Conservation (phyloP, 225 moss, liverwort and hornwort species). For the Sphagnum tenellum region DNA sequence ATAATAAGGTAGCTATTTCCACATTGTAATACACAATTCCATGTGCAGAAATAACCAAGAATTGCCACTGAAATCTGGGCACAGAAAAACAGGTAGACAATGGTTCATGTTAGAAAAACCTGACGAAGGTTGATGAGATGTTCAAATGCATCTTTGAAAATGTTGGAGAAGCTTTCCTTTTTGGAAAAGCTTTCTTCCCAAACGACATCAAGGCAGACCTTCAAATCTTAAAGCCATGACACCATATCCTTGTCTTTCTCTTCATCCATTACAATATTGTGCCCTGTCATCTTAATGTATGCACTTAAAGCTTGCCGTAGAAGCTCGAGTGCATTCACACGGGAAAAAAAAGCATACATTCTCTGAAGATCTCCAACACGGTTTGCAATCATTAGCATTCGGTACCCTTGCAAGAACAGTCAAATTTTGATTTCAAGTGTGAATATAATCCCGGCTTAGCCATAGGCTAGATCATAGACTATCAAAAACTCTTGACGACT, state of each 20-base stretch:
- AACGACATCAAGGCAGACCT: constrained; percentile 83
- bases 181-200: constrained; percentile 95
- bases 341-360: constrained; percentile 78
- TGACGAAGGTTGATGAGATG: constrained; percentile 96
- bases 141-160: constrained; percentile 94
- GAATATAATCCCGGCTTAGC: too few species aligned
- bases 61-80: too few species aligned
- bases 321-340: constrained; percentile 67
- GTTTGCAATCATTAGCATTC: constrained; percentile 95
- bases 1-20: too few species aligned
- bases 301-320: constrained; percentile 62
- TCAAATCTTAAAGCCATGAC: constrained; percentile 77
- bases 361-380: constrained; percentile 83
- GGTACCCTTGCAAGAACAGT: constrained; percentile 51
- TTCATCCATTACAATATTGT: constrained; percentile 93
- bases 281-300: constrained; percentile 85
- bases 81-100: too few species aligned
- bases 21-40: too few species aligned
- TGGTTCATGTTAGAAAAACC: constrained; percentile 17
- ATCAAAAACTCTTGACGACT: too few species aligned
- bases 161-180: constrained; percentile 88
- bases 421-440: background rate
- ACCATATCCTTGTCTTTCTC: constrained; percentile 99
- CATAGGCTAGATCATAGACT: too few species aligned
- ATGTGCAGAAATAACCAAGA: too few species aligned